Evolutionary conservation across 768 basidiomycete genomes (phyloP).

Genomic region (Lanmaoa rubissima): DNA sequence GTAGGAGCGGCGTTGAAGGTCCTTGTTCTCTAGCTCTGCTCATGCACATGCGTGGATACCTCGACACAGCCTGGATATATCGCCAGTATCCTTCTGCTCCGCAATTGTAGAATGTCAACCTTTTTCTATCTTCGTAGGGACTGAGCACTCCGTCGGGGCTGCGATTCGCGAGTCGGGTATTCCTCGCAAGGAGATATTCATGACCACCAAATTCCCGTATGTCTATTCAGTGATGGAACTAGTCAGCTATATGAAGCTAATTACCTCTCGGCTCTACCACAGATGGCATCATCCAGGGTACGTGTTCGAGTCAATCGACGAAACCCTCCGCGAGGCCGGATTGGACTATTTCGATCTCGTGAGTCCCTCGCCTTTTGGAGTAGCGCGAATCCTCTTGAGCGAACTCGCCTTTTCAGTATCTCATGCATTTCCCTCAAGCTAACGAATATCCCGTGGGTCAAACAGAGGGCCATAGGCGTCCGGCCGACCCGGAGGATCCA

Average conservation of each 20-base stretch:
- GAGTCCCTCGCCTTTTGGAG: background rate
- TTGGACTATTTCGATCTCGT: background rate
- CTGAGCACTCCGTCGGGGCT: background rate
- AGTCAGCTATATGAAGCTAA: background rate
- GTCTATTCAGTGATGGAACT: background rate
- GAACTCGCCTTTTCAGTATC: background rate
- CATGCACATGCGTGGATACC: background rate
- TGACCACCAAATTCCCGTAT: background rate
- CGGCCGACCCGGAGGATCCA: background rate
- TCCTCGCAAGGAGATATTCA: background rate
- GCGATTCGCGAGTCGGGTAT: background rate
- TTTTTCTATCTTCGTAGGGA: background rate
- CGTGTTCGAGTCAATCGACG: background rate
- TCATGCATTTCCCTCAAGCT: background rate
- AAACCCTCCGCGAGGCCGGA: background rate
- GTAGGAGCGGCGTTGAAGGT: background rate
- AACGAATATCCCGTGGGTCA: background rate
- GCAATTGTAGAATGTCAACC: background rate
- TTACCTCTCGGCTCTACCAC: background rate
- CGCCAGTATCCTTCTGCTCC: background rate
- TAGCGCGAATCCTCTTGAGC: too few relatives aligned
- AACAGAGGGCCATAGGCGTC: background rate
- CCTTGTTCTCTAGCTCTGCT: background rate
- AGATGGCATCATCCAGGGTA: background rate
- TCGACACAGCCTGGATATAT: background rate